Base-by-base conservation (phyloP, 148 eudicot genomes). In the Nepenthes gracilis region DNA sequence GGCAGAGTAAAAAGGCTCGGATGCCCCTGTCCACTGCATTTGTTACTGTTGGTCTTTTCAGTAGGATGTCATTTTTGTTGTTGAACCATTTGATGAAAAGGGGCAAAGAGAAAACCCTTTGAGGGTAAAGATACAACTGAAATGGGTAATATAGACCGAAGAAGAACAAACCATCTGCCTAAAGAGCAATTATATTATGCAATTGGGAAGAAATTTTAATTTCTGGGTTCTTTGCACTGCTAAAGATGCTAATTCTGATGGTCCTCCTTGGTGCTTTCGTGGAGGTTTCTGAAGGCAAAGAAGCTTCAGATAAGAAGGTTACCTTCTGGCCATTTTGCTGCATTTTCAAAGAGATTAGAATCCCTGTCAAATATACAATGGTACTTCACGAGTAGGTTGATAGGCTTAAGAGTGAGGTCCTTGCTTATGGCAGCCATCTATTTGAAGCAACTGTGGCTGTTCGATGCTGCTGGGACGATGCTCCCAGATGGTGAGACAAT, bases 291-390 rank as follows among this genome's bases (percentile, higher is more conserved):
- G 90, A 87, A 80, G 96, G 96, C 6, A 64, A 81, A n/a, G 75
- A 64, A 77, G 75, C 57, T 83, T 85, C 60, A 65, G 67, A 64
- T 62, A 80, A 11, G 97, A 91, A 60, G 88, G 85, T 6, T 87
- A 80, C 38, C 8, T 81, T 33, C 63, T 91, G 63, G 97, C 88
- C 37, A 13, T 75, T 51, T 5, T 65, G 1, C 90, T 91, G 45
- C 85, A 83, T 64, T 81, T 11, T 38, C 81, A 2, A 91, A 91
- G 75, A 62, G 47, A 52, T 23, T 80, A 35, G 97, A 87, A 66
- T 87, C 97, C 1, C 47, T 88, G 12, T 76, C 94, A 9, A 88
- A 88, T 64, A 73, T 96, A 63, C 97, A 88, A 48, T 91, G 96
- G 97, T 82, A 76, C 64, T 85, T 83, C 43, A 53, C 82, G 37